phyloP scores from a whole-genome alignment of 345 rosid genomes.

The Linum usitatissimum region DNA sequence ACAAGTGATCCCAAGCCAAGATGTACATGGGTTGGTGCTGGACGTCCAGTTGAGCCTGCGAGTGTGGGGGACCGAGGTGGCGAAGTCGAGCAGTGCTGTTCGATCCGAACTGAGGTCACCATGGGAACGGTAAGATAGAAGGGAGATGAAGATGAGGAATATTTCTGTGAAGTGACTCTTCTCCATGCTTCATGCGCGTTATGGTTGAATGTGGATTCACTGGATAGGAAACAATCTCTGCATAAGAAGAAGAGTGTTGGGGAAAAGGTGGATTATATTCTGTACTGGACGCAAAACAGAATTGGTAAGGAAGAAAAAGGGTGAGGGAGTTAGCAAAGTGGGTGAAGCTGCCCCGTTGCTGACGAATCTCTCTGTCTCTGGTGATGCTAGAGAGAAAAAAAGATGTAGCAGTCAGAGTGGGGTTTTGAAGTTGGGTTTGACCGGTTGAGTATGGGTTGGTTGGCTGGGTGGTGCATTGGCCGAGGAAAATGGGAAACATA shows the following conservation, averaged over 20 bases:
- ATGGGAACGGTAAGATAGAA: constrained; percentile 26
- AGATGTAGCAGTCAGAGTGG: background rate
- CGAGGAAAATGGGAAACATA: too few species aligned
- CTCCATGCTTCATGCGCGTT: constrained; percentile 10
- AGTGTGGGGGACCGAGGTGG: constrained; percentile 56
- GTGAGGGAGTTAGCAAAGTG: background rate
- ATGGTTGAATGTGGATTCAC: background rate
- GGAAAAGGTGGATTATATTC: background rate
- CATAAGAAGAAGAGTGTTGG: background rate
- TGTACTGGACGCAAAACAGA: background rate
- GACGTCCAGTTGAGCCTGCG: constrained; percentile 73
- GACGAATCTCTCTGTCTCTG: background rate
- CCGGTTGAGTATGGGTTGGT: too few species aligned
- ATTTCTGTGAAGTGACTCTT: constrained; percentile 18
- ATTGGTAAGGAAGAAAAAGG: background rate
- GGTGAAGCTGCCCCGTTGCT: background rate
- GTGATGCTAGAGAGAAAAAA: background rate
- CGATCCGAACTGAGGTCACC: constrained; percentile 53
- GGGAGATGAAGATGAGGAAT: constrained; percentile 15
- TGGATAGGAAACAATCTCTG: background rate
- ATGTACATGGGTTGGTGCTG: constrained; percentile 34
- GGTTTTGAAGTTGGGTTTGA: background rate
- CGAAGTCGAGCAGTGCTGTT: constrained; percentile 70
- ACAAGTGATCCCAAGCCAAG: constrained; percentile 83
- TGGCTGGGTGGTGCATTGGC: too few species aligned